Conservation (phyloP, 805 yeast genomes). For the Candida easanensis region DNA sequence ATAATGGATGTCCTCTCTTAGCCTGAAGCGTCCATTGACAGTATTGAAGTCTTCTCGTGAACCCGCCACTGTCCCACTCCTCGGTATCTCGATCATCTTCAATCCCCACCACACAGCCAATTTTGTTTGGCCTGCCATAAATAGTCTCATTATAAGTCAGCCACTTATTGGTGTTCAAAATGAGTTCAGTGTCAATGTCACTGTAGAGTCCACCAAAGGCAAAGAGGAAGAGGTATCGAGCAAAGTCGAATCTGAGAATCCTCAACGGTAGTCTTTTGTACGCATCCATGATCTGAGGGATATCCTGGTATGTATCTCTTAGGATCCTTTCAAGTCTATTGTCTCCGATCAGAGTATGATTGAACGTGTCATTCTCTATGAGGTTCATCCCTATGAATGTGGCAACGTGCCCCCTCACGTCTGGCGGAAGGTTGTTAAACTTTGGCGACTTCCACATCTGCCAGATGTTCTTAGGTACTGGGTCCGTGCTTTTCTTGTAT, state of each 20-base stretch:
- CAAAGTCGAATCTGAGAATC: conserved; percentile 88
- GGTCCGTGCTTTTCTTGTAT: conserved; percentile 10
- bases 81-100: conserved; percentile 51
- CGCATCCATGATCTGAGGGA: conserved; percentile 76
- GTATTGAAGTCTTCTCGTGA: conserved; percentile 53
- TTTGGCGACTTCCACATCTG: conserved; percentile 42
- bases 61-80: conserved; percentile 46
- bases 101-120: conserved; percentile 53
- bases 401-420: conserved; percentile 5
- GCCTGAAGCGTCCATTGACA: conserved; percentile 62
- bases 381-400: conserved; percentile 9
- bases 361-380: conserved; percentile 7
- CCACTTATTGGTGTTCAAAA: conserved; percentile 58
- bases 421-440: conserved; percentile 8
- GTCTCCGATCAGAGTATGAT: conserved; percentile 29
- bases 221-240: conserved; percentile 77
- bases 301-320: conserved; percentile 35
- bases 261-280: conserved; percentile 71
- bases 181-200: conserved; percentile 55
- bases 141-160: conserved; percentile 34
- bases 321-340: conserved; percentile 29
- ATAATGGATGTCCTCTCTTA: conserved; percentile 58
- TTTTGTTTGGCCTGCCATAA: conserved; percentile 27
- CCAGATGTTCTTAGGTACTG: conserved; percentile 43
- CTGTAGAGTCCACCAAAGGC: conserved; percentile 72